Conservation (phyloP, 2,329 filamentous ascomycete genomes). For the Knoxdaviesia proteae region DNA sequence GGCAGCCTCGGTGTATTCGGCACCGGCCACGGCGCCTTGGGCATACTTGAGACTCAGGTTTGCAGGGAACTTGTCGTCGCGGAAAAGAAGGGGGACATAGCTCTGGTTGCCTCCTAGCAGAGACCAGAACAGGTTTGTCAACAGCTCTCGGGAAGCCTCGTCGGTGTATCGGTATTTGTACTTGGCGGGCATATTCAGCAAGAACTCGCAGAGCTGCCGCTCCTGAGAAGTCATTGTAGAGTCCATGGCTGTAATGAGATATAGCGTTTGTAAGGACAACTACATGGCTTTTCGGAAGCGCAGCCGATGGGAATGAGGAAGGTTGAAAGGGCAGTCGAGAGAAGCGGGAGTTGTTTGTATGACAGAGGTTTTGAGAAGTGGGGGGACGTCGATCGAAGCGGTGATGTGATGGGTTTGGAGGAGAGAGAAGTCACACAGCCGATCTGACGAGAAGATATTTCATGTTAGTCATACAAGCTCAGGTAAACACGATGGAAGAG, state of each 20-base stretch:
- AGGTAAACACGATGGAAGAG: no score
- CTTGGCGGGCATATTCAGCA: conserved; percentile 55
- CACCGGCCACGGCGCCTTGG: conserved; percentile 80
- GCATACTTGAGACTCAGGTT: conserved; percentile 64
- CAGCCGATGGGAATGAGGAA: no score
- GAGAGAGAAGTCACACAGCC: no score
- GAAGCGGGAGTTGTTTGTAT: not conserved
- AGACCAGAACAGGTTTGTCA: conserved; percentile 68
- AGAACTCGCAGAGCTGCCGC: conserved; percentile 62
- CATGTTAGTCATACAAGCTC: no score
- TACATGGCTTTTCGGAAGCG: no score
- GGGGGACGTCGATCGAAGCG: no score
- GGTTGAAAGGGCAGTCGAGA: not conserved
- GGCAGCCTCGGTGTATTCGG: conserved; percentile 83
- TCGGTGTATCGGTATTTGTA: conserved; percentile 59
- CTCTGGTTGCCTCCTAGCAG: conserved; percentile 57
- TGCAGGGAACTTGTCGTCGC: conserved; percentile 43
- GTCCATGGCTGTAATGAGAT: no score
- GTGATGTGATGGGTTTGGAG: no score
- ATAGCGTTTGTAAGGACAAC: no score
- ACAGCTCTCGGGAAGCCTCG: conserved; percentile 48
- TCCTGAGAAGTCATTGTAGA: conserved; percentile 36
- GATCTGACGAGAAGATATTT: no score
- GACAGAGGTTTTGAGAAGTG: no score
- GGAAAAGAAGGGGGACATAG: conserved; percentile 65